Base-by-base conservation (phyloP, 139 green algal genomes). In the Helicosporidium sp. region DNA sequence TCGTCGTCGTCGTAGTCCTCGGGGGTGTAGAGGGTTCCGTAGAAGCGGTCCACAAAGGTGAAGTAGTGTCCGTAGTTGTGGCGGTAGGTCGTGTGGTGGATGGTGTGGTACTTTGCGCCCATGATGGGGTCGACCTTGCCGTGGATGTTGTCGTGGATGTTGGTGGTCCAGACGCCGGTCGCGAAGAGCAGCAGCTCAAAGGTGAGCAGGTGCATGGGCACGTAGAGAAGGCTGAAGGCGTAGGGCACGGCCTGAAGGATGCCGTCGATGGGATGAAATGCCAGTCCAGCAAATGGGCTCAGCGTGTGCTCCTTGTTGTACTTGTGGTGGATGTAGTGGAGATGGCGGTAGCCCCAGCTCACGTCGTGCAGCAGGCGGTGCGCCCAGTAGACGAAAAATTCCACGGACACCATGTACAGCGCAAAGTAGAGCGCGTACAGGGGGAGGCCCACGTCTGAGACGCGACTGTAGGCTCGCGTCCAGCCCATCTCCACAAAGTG, bases 281-380 rank as follows among this genome's bases (percentile, higher is more conserved):
- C 85, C 34, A 94, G 65, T 10, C 84, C 84, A n/a, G 85, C 85
- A 66, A 95, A 95, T 22, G 85, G 85, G 18, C 73, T 89, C 41
- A 95, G 66, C 19, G 79, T 91, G 72, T 94, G 69, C 65, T 93
- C 81, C 75, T 95, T 95, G 77, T 95, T 95, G 79, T 95, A 95
- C 48, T 87, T 92, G 64, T 95, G 85, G 65, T 95, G 85, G 23
- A 71, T 82, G 43, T 62, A 43, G 61, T 94, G 83, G 33, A 94
- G 68, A 25, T 43, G 53, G 48, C 60, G 73, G 70, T 70, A 61
- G 8, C 41, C 24, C 4, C 51, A 48, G 39, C 70, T 79, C 52
- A 83, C 62, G 19, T 85, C 73, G 51, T 95, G 85, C 36, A 95
- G 72, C 17, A 61, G 39, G 8, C 85, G 67, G 72, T 95, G 85